Evolutionary conservation across 2,329 filamentous ascomycete species (phyloP), one percentile per base, ranked within the genome.

Genomic region (Westerdykella aurantiaca): DNA sequence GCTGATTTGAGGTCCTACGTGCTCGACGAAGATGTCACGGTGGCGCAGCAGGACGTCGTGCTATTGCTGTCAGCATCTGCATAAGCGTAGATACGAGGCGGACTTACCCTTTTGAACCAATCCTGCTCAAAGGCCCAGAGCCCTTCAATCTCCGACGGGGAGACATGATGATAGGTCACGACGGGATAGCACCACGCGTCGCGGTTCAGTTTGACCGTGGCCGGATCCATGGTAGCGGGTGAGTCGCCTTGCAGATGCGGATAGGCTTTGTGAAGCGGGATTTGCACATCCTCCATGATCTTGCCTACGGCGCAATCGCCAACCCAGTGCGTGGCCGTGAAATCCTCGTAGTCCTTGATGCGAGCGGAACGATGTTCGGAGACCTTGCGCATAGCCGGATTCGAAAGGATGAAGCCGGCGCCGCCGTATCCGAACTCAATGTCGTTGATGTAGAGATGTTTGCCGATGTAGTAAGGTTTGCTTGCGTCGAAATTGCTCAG

Each of bases 231-330:
- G 1, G 67, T 68, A 22, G 65, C 63, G 5, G 69, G 68, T 5
- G 67, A 68, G 47, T 72, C 70, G 42, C 70, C 68, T 49, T 74
- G 72, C 37, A 74, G 62, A 48, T 72, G 68, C 1, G 72, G 72
- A 49, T 67, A 74, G 2, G 64, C 61, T 41, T 61, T 63, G 11
- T 67, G 57, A 14, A 70, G 47, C 4, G 57, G 57, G 5, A 69
- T 49, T 29, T 62, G 63, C 3, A 60, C 55, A 38, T 69, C 63
- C 41, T 62, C 57, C 9, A 69, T 49, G 10, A 66, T 65, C 47
- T 67, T 63, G 5, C 64, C 66, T 0, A 69, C 42, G 1, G 67
- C 62, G 39, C 60, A 62, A 48, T 70, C 68, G 31, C 68, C 68
- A 5, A 68, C 68, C 63, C 64, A 69, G 41, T 64, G 55, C 2